Evolutionary conservation across 2,329 filamentous ascomycete genomes (phyloP), one percentile per base, ranked within the genome.

Genomic region (Claviceps maximensis): DNA sequence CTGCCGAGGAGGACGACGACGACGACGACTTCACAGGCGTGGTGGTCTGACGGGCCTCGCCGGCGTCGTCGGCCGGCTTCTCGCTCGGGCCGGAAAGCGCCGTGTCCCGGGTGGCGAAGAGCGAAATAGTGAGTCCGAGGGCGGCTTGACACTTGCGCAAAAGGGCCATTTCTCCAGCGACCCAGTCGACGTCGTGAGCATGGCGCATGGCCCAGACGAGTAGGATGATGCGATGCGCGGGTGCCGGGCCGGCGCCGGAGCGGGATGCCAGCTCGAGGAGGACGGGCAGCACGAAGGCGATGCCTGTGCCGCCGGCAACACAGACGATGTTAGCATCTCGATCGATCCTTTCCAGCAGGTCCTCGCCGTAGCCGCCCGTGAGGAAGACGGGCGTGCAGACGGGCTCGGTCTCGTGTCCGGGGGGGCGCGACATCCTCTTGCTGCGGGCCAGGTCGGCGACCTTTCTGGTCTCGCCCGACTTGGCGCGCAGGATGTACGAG

Each of bases 191-290:
- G 56, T 86, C 78, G 7, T 65, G 62, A 7, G 68, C 67, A 42
- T 76, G 74, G 15, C 81, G 73, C 40, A 86, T 71, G 1, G 78
- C 76, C 83, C 83, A 87, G 53, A 85, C 69, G n/a, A 87, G 74
- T 59, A 82, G 76, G 2, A 85, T 62, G 55, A 70, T 73, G 50
- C 74, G 68, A 52, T 73, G 7, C 15, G 65, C 57, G 46, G 63
- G 75, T 4, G 81, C 66, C n/a, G 79, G 69, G 31, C 57, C 58
- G 41, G 60, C 62, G 5, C 81, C 65, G n/a, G 80, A 21, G 57
- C 59, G 38, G 60, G 63, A 25, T 31, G 64, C 62, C 10, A 69
- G 61, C 15, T 64, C 55, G 17, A 70, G 58, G 15, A 70, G 65
- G 2, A 67, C 53, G 1, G 69, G 68, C 10, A 71, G 61, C 1